Conservation (phyloP, 148 eudicot genomes). For the Fagopyrum tataricum region DNA sequence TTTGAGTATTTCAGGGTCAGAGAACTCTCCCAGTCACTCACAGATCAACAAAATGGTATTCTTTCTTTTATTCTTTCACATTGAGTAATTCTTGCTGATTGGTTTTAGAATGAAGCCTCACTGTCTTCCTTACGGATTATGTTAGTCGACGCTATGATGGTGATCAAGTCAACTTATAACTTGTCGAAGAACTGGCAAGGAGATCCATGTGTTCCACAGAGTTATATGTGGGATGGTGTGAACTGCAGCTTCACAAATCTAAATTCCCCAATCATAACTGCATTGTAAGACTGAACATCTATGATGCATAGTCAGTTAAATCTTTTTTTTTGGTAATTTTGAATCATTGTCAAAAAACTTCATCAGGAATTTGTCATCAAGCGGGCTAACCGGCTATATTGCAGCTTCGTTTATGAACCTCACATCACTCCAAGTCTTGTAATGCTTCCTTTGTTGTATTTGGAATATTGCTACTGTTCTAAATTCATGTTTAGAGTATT, state of each 20-base stretch:
- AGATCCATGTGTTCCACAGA: slow-evolving; percentile 39
- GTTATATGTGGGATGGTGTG: slow-evolving; percentile 32
- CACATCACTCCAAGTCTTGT: slow-evolving; percentile 10
- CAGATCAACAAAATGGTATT: slow-evolving; percentile 17
- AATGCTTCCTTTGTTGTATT: neutral
- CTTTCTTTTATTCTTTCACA: neutral
- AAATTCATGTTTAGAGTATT: neutral
- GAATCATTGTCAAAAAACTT: too few species aligned
- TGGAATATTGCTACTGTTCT: neutral
- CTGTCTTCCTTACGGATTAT: neutral
- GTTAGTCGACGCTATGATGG: slow-evolving; percentile 23
- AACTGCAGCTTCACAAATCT: slow-evolving; percentile 23
- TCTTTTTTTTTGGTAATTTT: neutral
- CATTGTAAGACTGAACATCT: slow-evolving; percentile 2
- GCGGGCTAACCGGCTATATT: slow-evolving; percentile 9
- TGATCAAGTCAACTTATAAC: slow-evolving; percentile 27
- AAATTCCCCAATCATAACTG: neutral
- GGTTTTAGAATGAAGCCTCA: too few species aligned
- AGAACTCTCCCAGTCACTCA: slow-evolving; percentile 12
- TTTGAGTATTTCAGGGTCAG: slow-evolving; percentile 19
- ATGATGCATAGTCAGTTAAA: neutral
- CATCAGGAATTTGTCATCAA: slow-evolving; percentile 15
- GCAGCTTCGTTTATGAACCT: slow-evolving; percentile 3
- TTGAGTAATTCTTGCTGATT: neutral
- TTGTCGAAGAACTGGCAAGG: slow-evolving; percentile 42